Conservation (phyloP, 116 monocot species). For the Phalaenopsis hybrid region DNA sequence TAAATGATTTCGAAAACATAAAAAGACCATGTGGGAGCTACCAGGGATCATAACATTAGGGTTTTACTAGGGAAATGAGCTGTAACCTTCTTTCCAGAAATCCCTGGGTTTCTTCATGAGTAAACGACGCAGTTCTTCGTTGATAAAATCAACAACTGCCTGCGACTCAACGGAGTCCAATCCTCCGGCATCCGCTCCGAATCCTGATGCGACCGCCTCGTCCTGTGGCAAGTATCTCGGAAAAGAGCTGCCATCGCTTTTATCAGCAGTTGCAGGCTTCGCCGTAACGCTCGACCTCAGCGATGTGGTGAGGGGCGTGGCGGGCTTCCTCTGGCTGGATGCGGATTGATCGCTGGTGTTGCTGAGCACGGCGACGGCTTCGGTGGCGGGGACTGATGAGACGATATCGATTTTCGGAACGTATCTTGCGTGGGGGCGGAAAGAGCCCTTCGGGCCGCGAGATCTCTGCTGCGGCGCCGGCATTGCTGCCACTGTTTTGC, state of each 20-base stretch:
- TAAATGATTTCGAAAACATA: background rate
- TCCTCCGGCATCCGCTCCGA: slow-evolving; percentile 64
- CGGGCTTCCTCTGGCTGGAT: slow-evolving; percentile 1
- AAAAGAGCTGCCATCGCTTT: slow-evolving; percentile 17
- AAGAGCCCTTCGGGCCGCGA: slow-evolving; percentile 1
- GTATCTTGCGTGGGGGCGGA: slow-evolving; percentile 14
- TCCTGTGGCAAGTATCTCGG: slow-evolving; percentile 84
- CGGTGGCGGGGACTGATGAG: slow-evolving; percentile 5
- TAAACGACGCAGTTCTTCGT: slow-evolving; percentile 51
- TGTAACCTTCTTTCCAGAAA: slow-evolving; percentile 81
- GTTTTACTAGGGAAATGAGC: background rate
- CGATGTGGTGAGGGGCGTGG: slow-evolving; percentile 15
- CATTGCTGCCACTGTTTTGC: background rate
- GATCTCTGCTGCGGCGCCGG: slow-evolving; percentile 19
- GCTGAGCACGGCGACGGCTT: background rate
- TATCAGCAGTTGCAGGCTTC: background rate
- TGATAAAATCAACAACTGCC: slow-evolving; percentile 69
- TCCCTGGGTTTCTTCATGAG: slow-evolving; percentile 56
- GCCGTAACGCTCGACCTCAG: slow-evolving; percentile 9
- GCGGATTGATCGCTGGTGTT: background rate
- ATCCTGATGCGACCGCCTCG: slow-evolving; percentile 84
- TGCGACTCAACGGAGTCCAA: slow-evolving; percentile 81
- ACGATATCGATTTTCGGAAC: slow-evolving; percentile 15
- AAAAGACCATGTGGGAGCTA: background rate
- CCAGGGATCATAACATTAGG: slow-evolving; percentile 6